Percentiles rank a stretch among this genome's conserved stretches.
These are phyloP conservation scores for Schizonepeta tenuifolia DNA, from an alignment of 257 asterid species.

Conservation along the genomic window DNA sequence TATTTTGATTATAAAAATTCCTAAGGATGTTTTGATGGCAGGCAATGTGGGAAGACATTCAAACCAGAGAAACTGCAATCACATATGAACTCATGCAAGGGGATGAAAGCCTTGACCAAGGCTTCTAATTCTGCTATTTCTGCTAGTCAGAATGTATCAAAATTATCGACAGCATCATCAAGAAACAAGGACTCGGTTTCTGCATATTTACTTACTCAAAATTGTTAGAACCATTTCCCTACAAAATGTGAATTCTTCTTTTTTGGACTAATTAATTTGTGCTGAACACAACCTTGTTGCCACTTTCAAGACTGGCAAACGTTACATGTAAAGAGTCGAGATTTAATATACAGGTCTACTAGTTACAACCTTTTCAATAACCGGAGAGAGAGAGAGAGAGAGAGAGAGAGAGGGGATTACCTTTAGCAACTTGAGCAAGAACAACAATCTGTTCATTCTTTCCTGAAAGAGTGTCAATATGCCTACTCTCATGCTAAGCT, in stretches of 20 bases:
- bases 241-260: not conserved
- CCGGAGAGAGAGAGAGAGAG: not conserved
- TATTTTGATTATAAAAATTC: no score
- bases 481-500: slow-evolving; percentile 28
- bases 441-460: slow-evolving; percentile 8
- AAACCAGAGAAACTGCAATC: slow-evolving; percentile 77
- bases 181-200: slow-evolving; percentile 38
- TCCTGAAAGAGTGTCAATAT: slow-evolving; percentile 6
- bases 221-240: slow-evolving; percentile 5
- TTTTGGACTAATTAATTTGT: not conserved
- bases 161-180: slow-evolving; percentile 36
- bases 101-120: slow-evolving; percentile 54
- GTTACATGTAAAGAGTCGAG: not conserved
- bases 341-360: not conserved
- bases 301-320: slow-evolving; percentile 2
- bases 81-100: slow-evolving; percentile 85
- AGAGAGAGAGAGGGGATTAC: not conserved
- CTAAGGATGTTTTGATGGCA: slow-evolving; percentile 30
- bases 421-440: slow-evolving; percentile 13
- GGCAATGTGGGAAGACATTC: slow-evolving; percentile 83
- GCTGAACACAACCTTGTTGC: slow-evolving; percentile 9
- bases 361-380: no score
- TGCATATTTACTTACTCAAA: slow-evolving; percentile 35
- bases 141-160: slow-evolving; percentile 24
- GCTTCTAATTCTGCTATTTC: slow-evolving; percentile 18